These are phyloP conservation scores for Letharia columbiana DNA, from an alignment of 495 filamentous ascomycete genomes.

Conservation along the genomic window DNA sequence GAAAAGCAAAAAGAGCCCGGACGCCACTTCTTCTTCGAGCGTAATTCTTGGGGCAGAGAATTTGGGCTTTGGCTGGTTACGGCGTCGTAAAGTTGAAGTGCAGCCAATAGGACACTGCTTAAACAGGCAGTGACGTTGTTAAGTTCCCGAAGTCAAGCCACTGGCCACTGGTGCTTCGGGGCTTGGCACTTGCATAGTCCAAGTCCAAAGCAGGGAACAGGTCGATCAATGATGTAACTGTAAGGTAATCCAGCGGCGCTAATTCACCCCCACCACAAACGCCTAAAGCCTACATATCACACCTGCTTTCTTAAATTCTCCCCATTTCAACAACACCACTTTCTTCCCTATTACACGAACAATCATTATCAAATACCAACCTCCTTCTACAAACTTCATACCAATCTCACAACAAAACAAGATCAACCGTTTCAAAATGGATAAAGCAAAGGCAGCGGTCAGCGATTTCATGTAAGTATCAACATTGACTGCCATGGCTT, in stretches of 20 bases:
- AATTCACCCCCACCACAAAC: background rate
- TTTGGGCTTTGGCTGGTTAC: no score
- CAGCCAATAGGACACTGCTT: no score
- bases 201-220: background rate
- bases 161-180: no score
- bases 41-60: no score
- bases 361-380: no score
- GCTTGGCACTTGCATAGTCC: background rate
- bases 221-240: slow-evolving; percentile 1
- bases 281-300: background rate
- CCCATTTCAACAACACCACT: background rate
- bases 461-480: slow-evolving; percentile 41
- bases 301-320: background rate
- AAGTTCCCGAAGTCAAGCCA: no score
- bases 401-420: no score
- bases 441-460: slow-evolving; percentile 48
- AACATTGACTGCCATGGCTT: slow-evolving; percentile 12
- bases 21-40: no score
- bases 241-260: no score
- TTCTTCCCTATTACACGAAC: background rate
- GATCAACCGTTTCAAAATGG: slow-evolving; percentile 32
- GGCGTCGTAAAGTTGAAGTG: no score
- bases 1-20: no score
- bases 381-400: background rate
- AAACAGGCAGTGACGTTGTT: no score